Evolutionary conservation across 2,329 filamentous ascomycete genomes (phyloP), one percentile per base, ranked within the genome.

Genomic region (Stemphylium vesicarium): DNA sequence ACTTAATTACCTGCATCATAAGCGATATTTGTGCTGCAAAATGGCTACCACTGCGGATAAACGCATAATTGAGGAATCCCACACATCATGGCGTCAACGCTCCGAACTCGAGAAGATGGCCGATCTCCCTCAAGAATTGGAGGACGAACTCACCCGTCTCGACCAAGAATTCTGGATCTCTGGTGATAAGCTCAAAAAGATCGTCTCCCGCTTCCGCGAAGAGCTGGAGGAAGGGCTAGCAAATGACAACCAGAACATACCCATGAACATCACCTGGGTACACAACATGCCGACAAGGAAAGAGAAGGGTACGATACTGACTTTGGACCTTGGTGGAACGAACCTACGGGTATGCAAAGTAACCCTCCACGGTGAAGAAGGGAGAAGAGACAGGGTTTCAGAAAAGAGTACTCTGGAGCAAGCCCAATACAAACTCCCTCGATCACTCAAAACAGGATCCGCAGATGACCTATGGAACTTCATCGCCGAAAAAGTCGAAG

Each of bases 181-280:
- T 0, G 31, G 40, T 4, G 11, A 48, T 4, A 68, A 69, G 39
- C 41, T 71, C 16, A 65, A 65, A 37, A 37, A 65, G 4, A 68
- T 71, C 22, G 64, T 68, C 9, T 20, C 41, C 4, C 57, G 61
- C 11, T 71, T 71, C 32, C 39, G 43, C 11, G 57, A 66, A 45
- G 67, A 71, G 42, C 57, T 71, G 2, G 59, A 67, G n/a, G 63
- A 68, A 47, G 67, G 67, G 29, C 40, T 60, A 13, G 47, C 52
- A 26, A 53, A 63, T 41, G 48, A 70, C 35, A 32, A 52, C n/a
- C 54, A 63, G 15, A 68, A 59, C 37, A 69, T 66, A 26, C 93
- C 94, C 56, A 97, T 98, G 94, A 97, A 97, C 79, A 90, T 94
- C 55, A 96, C 93, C 51, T 97, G 94, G 94, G 92, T 96, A 60